These are phyloP conservation scores for Apiotrichum mycotoxinovorans DNA, from an alignment of 1,284 basidiomycete genomes.

Conservation along the genomic window DNA sequence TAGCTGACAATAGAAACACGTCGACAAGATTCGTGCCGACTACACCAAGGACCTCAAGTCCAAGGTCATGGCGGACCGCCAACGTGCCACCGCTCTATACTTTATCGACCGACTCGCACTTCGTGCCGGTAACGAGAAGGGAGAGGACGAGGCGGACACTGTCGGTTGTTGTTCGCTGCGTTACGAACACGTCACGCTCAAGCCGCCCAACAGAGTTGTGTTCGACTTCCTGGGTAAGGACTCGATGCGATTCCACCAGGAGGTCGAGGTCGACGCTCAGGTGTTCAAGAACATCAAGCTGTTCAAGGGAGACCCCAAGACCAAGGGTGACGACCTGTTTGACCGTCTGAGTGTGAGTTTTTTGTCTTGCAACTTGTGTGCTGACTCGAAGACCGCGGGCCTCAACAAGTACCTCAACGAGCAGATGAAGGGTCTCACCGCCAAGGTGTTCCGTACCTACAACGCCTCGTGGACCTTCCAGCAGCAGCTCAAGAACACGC, in stretches of 20 bases:
- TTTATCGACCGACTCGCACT: conserved; percentile 93
- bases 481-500: conserved; percentile 72
- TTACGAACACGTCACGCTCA: conserved; percentile 88
- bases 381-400: conserved; percentile 61
- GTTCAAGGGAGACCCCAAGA: conserved; percentile 85
- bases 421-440: conserved; percentile 94
- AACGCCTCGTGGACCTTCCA: conserved; percentile 95
- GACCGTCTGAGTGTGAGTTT: conserved; percentile 81
- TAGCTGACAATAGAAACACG: conserved; percentile 62
- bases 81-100: conserved; percentile 94
- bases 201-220: conserved; percentile 72
- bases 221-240: conserved; percentile 98
- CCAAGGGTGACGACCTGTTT: conserved; percentile 82
- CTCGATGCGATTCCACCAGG: conserved; percentile 91
- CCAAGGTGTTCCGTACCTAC: conserved; percentile 98
- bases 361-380: background rate
- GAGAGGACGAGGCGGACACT: conserved; percentile 95
- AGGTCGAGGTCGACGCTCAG: conserved; percentile 77
- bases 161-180: conserved; percentile 95
- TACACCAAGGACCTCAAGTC: conserved; percentile 78
- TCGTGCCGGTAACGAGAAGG: conserved; percentile 96
- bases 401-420: conserved; percentile 85
- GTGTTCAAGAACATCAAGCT: conserved; percentile 87
- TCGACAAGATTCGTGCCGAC: conserved; percentile 81
- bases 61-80: conserved; percentile 87